Evolutionary conservation across 2,329 filamentous ascomycete species (phyloP), one percentile per base, ranked within the genome.

Genomic region (Calonectria hawksworthii): DNA sequence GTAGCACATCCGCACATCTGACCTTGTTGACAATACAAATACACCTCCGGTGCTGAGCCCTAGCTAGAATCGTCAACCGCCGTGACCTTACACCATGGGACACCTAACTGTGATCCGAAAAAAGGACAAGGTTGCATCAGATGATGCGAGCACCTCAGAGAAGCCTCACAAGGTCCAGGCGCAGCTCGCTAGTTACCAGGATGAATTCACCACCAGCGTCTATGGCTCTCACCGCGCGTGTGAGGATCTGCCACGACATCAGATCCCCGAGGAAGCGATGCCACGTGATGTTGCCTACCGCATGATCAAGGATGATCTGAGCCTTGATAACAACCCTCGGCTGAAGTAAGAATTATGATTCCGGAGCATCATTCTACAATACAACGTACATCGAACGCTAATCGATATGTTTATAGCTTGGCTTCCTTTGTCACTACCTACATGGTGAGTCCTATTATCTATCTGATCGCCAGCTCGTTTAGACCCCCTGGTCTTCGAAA

Each of bases 351-450:
- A 82, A 13, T 54, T 41, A 18, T 47, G n/a, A 23, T 47, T 32
- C 18, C 9, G 8, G 21, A 16, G 14, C 41, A 26, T 44, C 21
- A 51, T 59, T 7, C 28, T 52, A 30, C 9, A 8, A 21, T 7
- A 26, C 30, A 13, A n/a, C 28, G 10, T 21, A 7, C 11, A 13
- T 11, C 9, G 54, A 36, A 54, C 30, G 41, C 65, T 30, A 68
- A 76, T 74, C 34, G 75, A 21, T 32, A 36, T 16, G 4, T 52
- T 11, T 34, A 16, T 67, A 97, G 95, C 85, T 86, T 99, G 81
- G 96, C 96, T 34, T 96, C 94, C 44, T 99, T 99, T 82, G 96
- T 98, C 78, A 98, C 96, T 1, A 98, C 96, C 0, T 98, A 98
- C 88, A 98, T 98, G 96, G 94, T 95, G 88, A 79, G 86, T 79